phyloP scores from a whole-genome alignment of 306 rosid species.

The Vicia faba region DNA sequence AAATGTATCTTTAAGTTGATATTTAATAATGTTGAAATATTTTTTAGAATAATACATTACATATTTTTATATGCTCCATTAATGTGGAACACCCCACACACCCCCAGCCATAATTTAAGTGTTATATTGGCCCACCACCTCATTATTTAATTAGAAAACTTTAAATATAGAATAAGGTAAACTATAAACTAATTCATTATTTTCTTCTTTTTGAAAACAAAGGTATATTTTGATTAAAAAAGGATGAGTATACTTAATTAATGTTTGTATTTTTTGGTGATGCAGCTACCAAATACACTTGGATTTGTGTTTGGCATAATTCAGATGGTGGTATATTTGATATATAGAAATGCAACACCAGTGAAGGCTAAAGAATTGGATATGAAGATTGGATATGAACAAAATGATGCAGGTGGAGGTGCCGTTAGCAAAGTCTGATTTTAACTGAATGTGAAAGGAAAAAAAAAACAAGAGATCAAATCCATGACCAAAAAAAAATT shows the following conservation, averaged over 20 bases:
- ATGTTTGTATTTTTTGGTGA: slow-evolving; percentile 11
- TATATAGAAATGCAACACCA: slow-evolving; percentile 68
- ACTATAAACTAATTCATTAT: slow-evolving; percentile 13
- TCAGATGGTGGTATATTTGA: slow-evolving; percentile 72
- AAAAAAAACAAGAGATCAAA: background rate
- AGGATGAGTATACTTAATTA: background rate
- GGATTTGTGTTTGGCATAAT: slow-evolving; percentile 81
- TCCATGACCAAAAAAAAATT: background rate
- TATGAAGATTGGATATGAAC: slow-evolving; percentile 44
- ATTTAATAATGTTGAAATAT: slow-evolving; percentile 25
- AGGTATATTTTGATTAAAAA: background rate
- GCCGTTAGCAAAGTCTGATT: slow-evolving; percentile 39
- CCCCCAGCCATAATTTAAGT: background rate
- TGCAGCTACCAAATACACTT: slow-evolving; percentile 79
- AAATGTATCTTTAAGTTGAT: slow-evolving; percentile 3
- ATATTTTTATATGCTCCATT: slow-evolving; percentile 27
- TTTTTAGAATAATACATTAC: background rate
- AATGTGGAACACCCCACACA: background rate
- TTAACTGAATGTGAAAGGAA: no score
- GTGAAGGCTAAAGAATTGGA: slow-evolving; percentile 61
- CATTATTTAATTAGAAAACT: background rate
- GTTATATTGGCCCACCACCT: slow-evolving; percentile 39
- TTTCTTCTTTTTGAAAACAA: slow-evolving; percentile 22
- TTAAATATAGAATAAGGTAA: background rate
- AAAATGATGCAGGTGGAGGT: slow-evolving; percentile 3